Percentiles rank a stretch among this genome's conserved stretches.
These are phyloP conservation scores for Kondoa subrosea DNA, from an alignment of 768 basidiomycete genomes.

Conservation along the genomic window DNA sequence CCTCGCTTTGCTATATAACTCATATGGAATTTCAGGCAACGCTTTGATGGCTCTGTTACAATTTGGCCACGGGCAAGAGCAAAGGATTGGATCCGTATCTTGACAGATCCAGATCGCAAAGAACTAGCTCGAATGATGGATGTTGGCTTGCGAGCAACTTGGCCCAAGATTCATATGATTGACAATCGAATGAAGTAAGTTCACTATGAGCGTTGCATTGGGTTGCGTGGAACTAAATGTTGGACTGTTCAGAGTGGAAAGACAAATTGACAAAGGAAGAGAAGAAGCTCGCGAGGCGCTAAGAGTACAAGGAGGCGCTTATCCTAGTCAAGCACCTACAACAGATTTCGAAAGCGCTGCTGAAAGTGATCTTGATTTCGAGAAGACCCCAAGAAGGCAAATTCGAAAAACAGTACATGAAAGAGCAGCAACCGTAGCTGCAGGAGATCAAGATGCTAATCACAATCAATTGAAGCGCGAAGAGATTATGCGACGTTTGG, in stretches of 20 bases:
- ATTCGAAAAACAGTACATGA: neutral
- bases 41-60: constrained; percentile 31
- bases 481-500: neutral
- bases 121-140: constrained; percentile 74
- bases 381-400: neutral
- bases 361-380: neutral
- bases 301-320: neutral
- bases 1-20: neutral
- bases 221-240: neutral
- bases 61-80: constrained; percentile 37
- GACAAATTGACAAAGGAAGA: constrained; percentile 23
- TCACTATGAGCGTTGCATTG: neutral
- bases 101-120: constrained; percentile 28
- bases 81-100: constrained; percentile 64
- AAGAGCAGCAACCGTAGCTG: neutral
- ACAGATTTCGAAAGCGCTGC: neutral
- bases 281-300: constrained; percentile 21
- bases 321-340: neutral
- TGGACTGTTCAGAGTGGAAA: constrained; percentile 19
- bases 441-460: neutral
- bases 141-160: constrained; percentile 79
- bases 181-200: constrained; percentile 54
- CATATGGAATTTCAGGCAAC: neutral
- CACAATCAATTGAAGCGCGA: neutral
- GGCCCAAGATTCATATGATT: constrained; percentile 96